These are phyloP conservation scores for Debaryomyces fabryi DNA, from an alignment of 1,139 yeast species.

Conservation along the genomic window DNA sequence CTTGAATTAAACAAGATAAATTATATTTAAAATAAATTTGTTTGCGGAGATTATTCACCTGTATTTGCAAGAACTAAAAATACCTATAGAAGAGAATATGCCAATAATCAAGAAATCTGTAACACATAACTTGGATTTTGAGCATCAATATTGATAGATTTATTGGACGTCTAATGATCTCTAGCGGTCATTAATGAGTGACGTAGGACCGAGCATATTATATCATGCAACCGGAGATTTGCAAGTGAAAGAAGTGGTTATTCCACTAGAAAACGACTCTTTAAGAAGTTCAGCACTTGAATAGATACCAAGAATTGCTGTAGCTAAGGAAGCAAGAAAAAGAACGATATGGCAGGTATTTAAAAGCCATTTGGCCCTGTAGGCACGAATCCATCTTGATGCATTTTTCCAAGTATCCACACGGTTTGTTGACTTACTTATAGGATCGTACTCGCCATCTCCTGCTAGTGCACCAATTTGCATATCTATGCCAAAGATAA, in stretches of 20 bases:
- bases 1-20: too few species aligned
- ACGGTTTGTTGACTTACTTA: constrained; percentile 27
- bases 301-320: constrained; percentile 40
- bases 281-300: constrained; percentile 27
- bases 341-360: constrained; percentile 28
- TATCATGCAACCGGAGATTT: not conserved
- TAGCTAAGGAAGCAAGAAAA: constrained; percentile 38
- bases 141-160: too few species aligned
- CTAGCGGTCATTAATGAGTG: too few species aligned
- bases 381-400: constrained; percentile 33
- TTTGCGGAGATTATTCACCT: too few species aligned
- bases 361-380: constrained; percentile 22
- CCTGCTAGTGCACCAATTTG: constrained; percentile 34
- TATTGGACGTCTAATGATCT: too few species aligned
- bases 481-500: constrained; percentile 34
- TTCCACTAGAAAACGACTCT: constrained; percentile 14
- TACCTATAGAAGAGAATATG: too few species aligned
- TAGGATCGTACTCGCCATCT: constrained; percentile 31
- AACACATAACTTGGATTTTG: too few species aligned
- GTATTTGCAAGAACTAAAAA: too few species aligned
- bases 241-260: not conserved
- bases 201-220: too few species aligned
- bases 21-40: too few species aligned
- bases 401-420: constrained; percentile 33
- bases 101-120: too few species aligned